A percentile compares a stretch with the other conserved stretches of the same genome.
Conservation (phyloP, 179 eudicot genomes). For the Heliamphora pulchella region DNA sequence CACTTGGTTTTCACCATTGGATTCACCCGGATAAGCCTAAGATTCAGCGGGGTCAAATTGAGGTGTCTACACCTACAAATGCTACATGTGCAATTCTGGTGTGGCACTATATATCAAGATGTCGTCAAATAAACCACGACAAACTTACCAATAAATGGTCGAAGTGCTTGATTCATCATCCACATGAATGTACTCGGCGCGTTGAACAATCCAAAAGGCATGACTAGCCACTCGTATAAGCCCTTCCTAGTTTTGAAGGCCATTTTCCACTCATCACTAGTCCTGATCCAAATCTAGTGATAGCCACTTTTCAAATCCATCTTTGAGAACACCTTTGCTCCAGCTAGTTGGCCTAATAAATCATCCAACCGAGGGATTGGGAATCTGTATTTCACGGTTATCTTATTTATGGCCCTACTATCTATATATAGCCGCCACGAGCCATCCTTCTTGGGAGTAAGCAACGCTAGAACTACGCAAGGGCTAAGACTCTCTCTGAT, state of each 20-base stretch:
- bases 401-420: background rate
- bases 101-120: no score
- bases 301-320: background rate
- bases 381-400: background rate
- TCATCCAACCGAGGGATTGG: background rate
- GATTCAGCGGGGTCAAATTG: no score
- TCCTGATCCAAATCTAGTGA: background rate
- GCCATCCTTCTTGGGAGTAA: background rate
- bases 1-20: no score
- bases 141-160: no score
- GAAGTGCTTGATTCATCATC: no score
- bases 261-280: background rate
- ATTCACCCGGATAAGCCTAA: no score
- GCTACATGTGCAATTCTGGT: no score
- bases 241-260: background rate
- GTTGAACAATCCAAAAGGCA: conserved; percentile 3
- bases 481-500: background rate
- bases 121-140: no score
- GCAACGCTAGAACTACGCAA: background rate
- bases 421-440: background rate
- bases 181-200: no score
- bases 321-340: background rate
- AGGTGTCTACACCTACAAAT: no score
- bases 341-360: background rate
- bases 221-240: background rate